Percentiles rank a stretch among this genome's conserved stretches.
phyloP scores from a whole-genome alignment of 78 protist genomes.

The Emiliania huxleyi region DNA sequence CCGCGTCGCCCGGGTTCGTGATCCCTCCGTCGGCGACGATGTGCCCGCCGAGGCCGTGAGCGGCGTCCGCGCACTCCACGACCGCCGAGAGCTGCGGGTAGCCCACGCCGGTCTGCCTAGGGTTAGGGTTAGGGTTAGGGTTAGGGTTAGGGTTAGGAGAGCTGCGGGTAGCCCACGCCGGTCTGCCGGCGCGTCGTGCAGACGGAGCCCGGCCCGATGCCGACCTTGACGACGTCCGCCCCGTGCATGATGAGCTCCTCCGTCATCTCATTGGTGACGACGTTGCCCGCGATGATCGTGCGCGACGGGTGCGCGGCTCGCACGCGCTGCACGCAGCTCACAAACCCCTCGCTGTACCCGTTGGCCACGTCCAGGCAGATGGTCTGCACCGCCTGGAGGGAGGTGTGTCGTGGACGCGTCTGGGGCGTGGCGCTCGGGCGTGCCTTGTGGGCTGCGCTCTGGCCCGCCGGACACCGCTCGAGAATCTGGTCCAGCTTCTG shows the following conservation, averaged over 20 bases:
- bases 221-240: constrained; percentile 71
- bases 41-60: constrained; percentile 67
- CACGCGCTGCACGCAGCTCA: constrained; percentile 34
- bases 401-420: background rate
- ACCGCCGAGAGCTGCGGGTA: constrained; percentile 70
- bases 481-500: constrained; percentile 7
- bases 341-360: constrained; percentile 70
- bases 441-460: background rate
- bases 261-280: constrained; percentile 66
- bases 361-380: constrained; percentile 67
- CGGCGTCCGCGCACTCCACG: constrained; percentile 70
- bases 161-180: constrained; percentile 73
- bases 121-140: no score
- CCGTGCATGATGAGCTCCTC: constrained; percentile 68
- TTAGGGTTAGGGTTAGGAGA: no score
- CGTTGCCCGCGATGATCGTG: constrained; percentile 74
- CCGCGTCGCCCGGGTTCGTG: constrained; percentile 65
- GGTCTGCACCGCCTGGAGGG: background rate
- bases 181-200: constrained; percentile 67
- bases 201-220: constrained; percentile 70
- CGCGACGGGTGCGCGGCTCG: constrained; percentile 44
- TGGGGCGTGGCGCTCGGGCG: no score
- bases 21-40: constrained; percentile 64
- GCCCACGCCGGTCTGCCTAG: constrained; percentile 71
- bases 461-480: background rate